Percentiles rank a stretch among this genome's conserved stretches.
Conservation (phyloP, 306 rosid genomes). For the Lotus japonicus region DNA sequence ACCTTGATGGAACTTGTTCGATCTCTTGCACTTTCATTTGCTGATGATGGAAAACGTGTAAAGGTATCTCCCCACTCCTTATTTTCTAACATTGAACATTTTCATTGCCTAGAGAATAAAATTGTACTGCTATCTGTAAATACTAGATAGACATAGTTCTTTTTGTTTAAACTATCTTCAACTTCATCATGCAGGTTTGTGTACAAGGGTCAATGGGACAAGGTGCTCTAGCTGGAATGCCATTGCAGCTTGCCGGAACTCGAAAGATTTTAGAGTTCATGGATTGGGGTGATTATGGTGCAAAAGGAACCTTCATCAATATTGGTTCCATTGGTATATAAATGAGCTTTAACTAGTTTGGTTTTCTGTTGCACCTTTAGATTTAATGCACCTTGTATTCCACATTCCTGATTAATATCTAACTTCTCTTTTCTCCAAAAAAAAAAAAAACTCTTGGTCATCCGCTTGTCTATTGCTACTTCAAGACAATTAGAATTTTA, state of each 20-base stretch:
- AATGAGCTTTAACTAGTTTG: slow-evolving; percentile 9
- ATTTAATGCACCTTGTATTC: slow-evolving; percentile 9
- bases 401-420: slow-evolving; percentile 7
- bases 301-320: slow-evolving; percentile 73
- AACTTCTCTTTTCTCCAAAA: neutral
- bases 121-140: neutral
- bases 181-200: slow-evolving; percentile 60
- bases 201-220: slow-evolving; percentile 99
- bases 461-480: neutral
- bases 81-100: slow-evolving; percentile 14
- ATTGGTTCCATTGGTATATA: slow-evolving; percentile 84
- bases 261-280: slow-evolving; percentile 82
- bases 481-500: neutral
- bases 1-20: slow-evolving; percentile 88
- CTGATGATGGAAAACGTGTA: slow-evolving; percentile 87
- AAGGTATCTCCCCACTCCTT: slow-evolving; percentile 48
- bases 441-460: no score
- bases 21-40: slow-evolving; percentile 82
- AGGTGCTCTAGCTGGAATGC: slow-evolving; percentile 97
- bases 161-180: slow-evolving; percentile 11
- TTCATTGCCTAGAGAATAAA: slow-evolving; percentile 1
- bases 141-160: neutral
- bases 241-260: slow-evolving; percentile 93
- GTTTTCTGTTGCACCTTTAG: neutral
- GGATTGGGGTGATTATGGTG: slow-evolving; percentile 99